Percentiles rank a stretch among this genome's conserved stretches.
Evolutionary conservation across 345 rosid species (phyloP).

Genomic region (Garcia nutans): DNA sequence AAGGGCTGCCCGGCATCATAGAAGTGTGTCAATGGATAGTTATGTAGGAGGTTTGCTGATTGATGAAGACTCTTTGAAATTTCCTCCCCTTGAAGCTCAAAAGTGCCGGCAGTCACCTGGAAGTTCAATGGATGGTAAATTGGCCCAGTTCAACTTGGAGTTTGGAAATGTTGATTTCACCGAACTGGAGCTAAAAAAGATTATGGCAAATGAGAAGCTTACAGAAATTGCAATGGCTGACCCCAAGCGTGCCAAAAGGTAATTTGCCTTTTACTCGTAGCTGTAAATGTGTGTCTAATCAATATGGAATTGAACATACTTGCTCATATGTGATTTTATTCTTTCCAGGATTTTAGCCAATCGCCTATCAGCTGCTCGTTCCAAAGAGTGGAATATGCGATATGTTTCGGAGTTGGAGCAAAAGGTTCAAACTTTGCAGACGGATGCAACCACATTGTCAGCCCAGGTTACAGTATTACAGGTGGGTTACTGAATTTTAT

Average conservation of each 20-base stretch:
- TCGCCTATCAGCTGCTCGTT: conserved; percentile 95
- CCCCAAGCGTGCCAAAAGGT: conserved; percentile 93
- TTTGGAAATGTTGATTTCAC: conserved; percentile 84
- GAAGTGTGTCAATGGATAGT: conserved; percentile 95
- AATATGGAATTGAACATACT: not conserved
- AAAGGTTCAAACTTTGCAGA: conserved; percentile 92
- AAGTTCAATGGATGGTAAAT: conserved; percentile 63
- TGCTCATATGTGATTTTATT: conserved; percentile 5
- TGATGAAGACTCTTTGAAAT: conserved; percentile 64
- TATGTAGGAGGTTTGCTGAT: conserved; percentile 73
- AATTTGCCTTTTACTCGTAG: not conserved
- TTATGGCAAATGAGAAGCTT: conserved; percentile 89
- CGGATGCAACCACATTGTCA: conserved; percentile 92
- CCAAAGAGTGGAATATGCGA: conserved; percentile 89
- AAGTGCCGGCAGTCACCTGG: conserved; percentile 62
- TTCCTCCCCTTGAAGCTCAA: conserved; percentile 64
- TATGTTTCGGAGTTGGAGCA: conserved; percentile 88
- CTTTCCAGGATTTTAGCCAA: conserved; percentile 73
- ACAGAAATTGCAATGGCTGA: conserved; percentile 82
- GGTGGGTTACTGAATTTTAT: conserved; percentile 33
- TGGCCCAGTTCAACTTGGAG: conserved; percentile 61
- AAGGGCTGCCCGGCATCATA: conserved; percentile 60
- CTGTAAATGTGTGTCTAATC: not conserved
- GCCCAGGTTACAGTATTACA: conserved; percentile 91
- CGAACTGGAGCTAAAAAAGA: conserved; percentile 77